Evolutionary conservation across 1,284 basidiomycete species (phyloP), one percentile per base, ranked within the genome.

Genomic region (Pseudozyma pruni): DNA sequence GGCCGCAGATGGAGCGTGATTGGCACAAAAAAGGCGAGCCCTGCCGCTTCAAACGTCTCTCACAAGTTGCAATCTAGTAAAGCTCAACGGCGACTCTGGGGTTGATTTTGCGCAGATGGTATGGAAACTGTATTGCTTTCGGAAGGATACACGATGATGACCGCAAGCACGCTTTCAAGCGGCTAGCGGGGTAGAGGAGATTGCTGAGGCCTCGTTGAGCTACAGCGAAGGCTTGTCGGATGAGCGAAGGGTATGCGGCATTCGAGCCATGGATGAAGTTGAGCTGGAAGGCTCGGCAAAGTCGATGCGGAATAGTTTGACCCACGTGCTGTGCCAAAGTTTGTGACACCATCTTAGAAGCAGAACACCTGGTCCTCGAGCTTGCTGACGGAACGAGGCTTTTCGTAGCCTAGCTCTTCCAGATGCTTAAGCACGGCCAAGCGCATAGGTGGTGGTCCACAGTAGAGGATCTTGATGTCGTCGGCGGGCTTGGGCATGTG

Each of bases 401-500:
- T 88, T 43, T 92, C 89, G 86, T 93, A 97, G 71, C 89, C 89
- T 75, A 98, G 88, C 52, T 90, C 91, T 27, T 88, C 89, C 23
- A 98, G 87, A 83, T 95, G 90, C 86, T 91, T 93, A 86, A 97
- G 97, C 93, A 98, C 97, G 42, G 94, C 95, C 50, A 86, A 87
- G 83, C 96, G 90, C 95, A 98, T 98, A 8, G 94, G 94, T 20
- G 94, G 94, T 57, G 95, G 95, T 46, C 92, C 83, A 58, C 84
- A 85, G 56, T 85, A 78, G 38, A 85, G 72, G 25, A 84, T 76
- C 73, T 83, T 83, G 67, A 76, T 79, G 63, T 75, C 67, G n/a
- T 75, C 75, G 8, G 72, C 62, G 9, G 79, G 60, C 11, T 54
- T 51, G 10, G 83, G 81, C 19, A 84, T 50, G 42, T 76, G 57